Evolutionary conservation across 805 yeast species (phyloP).

Genomic region (Candida anglica): DNA sequence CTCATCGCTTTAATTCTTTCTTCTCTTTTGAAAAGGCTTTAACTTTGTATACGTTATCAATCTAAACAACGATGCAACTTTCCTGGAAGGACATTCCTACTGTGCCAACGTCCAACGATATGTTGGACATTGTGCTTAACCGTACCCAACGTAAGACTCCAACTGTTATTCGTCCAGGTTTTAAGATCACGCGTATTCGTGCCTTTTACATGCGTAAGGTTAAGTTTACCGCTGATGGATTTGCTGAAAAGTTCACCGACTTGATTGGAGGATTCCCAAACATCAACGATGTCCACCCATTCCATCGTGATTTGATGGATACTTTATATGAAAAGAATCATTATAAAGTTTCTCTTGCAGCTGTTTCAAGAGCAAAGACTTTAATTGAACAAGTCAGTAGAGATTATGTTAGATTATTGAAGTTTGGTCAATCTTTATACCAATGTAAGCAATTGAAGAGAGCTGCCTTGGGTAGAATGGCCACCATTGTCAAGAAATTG

Average conservation of each 20-base stretch:
- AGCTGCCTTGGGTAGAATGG: conserved; percentile 99
- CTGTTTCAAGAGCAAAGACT: conserved; percentile 89
- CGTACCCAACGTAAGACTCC: conserved; percentile 99
- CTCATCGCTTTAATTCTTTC: no score
- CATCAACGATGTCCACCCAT: conserved; percentile 96
- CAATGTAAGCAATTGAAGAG: conserved; percentile 98
- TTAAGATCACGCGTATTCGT: conserved; percentile 92
- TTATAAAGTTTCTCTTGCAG: conserved; percentile 93
- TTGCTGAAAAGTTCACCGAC: conserved; percentile 86
- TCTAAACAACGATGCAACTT: no score
- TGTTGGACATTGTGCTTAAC: conserved; percentile 94
- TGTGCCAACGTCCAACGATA: conserved; percentile 86
- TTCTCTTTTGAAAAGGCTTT: no score
- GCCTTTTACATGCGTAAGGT: conserved; percentile 98
- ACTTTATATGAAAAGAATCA: conserved; percentile 97
- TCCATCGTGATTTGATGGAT: conserved; percentile 97
- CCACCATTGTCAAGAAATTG: conserved; percentile 91
- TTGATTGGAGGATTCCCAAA: conserved; percentile 88
- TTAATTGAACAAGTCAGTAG: conserved; percentile 93
- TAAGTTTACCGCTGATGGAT: conserved; percentile 93
- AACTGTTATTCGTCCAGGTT: conserved; percentile 96
- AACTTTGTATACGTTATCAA: no score
- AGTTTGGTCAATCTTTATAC: conserved; percentile 95
- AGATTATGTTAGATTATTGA: conserved; percentile 89
- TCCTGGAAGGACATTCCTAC: conserved; percentile 98